Conservation (phyloP, 2,329 filamentous ascomycete species). For the Podosphaera fusca region DNA sequence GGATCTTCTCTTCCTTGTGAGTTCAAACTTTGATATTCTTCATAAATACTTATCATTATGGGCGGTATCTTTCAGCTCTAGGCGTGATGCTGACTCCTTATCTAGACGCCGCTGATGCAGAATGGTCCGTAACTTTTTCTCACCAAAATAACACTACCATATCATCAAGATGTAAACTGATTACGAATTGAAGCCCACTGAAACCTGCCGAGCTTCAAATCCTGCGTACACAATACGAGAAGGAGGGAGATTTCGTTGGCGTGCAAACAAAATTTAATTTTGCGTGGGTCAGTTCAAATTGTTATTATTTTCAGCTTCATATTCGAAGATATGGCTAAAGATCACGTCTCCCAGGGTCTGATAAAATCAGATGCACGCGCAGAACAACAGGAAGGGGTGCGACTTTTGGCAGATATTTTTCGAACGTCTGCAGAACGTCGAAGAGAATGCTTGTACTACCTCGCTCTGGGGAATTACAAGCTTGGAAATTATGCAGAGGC, state of each 20-base stretch:
- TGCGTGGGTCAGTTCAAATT: conserved; percentile 51
- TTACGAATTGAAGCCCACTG: conserved; percentile 38
- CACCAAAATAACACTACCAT: not conserved
- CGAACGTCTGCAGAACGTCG: conserved; percentile 76
- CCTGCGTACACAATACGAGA: conserved; percentile 81
- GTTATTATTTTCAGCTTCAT: not conserved
- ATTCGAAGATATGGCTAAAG: not conserved
- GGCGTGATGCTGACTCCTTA: conserved; percentile 13
- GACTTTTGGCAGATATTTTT: conserved; percentile 89
- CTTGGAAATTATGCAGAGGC: conserved; percentile 93
- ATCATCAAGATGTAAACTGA: not conserved
- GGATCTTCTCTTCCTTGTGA: conserved; percentile 17
- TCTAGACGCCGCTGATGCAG: conserved; percentile 86
- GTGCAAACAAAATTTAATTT: conserved; percentile 99
- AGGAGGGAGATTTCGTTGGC: conserved; percentile 89
- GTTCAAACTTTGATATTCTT: conserved; percentile 12
- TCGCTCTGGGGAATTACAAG: conserved; percentile 94
- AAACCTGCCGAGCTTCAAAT: conserved; percentile 84
- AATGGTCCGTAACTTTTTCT: conserved; percentile 38
- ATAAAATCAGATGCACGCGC: conserved; percentile 71
- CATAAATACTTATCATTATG: conserved; percentile 7
- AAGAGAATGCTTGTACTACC: conserved; percentile 94
- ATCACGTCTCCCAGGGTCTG: conserved; percentile 38
- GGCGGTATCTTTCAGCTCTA: not conserved
- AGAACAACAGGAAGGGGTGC: conserved; percentile 87